Evolutionary conservation across 805 yeast species (phyloP), one percentile per base, ranked within the genome.

Genomic region (Schwanniomyces pseudopolymorphus): DNA sequence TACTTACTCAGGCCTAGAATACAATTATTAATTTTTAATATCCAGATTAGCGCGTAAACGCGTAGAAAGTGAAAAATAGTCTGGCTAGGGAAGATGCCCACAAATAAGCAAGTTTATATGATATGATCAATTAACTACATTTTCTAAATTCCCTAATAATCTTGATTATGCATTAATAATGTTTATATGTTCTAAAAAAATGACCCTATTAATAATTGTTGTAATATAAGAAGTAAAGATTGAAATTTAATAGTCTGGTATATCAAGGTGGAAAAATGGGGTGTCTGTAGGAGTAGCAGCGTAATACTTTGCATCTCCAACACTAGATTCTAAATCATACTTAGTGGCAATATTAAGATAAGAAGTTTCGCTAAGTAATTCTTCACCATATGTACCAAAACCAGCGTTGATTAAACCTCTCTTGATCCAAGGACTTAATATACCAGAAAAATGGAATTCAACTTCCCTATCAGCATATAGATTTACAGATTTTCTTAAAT

Each of bases 391-490:
- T 16, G 79, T 70, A 40, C 96, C 96, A 68, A 89, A 89, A 1
- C 95, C 96, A 47, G 84, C 83, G 55, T 81, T 79, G 38, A 85
- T 61, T 54, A 91, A 77, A 4, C 85, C 86, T 59, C 92, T 79
- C 58, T 88, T 82, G 45, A 87, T 80, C 97, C 97, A 91, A 8
- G 92, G 91, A 46, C 87, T 83, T 39, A 87, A 69, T 26, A 91
- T 81, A 21, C 96, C 96, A 9, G 87, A 80, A 64, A 91, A 90
- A 67, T 91, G 97, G 69, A 85, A 84, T 66, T 91, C 97, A 48
- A 89, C 91, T 54, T 86, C 89, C 47, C 85, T 74, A 60, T 88
- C 91, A 14, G 94, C 85, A 58, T 87, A 88, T 46, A 72, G 77
- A 65, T 83, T 82, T 40, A 89, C 65, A 13, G 89, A 83, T 55